Evolutionary conservation across 371 early-diverging fungal species (phyloP).

Genomic region (Circinella minor): DNA sequence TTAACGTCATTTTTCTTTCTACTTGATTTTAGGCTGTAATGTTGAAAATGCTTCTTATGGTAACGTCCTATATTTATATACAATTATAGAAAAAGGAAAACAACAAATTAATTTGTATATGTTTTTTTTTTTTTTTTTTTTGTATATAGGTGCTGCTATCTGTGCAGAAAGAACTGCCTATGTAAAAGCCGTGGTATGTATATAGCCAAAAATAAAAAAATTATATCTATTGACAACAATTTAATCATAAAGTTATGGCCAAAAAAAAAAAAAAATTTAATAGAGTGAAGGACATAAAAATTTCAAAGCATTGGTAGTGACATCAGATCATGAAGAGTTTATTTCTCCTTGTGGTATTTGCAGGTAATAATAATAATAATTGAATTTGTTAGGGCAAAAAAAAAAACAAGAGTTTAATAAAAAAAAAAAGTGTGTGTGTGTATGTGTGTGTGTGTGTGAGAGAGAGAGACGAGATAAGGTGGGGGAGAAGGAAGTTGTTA

Average conservation of each 20-base stretch:
- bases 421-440: background rate
- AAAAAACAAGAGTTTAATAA: background rate
- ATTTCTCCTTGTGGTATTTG: constrained; percentile 84
- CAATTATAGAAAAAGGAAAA: too few relatives aligned
- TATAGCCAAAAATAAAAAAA: too few relatives aligned
- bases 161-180: constrained; percentile 89
- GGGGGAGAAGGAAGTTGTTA: background rate
- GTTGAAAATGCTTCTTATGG: constrained; percentile 85
- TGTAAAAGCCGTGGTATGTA: constrained; percentile 78
- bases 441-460: background rate
- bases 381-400: background rate
- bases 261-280: background rate
- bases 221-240: too few relatives aligned
- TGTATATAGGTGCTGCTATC: constrained; percentile 61
- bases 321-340: constrained; percentile 59
- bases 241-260: too few relatives aligned
- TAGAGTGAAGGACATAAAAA: constrained; percentile 72
- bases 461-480: background rate
- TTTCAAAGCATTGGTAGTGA: constrained; percentile 70
- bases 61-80: constrained; percentile 19
- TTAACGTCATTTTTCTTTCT: too few relatives aligned
- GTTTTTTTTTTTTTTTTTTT: background rate
- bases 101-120: too few relatives aligned
- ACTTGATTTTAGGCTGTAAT: constrained; percentile 67
- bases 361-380: constrained; percentile 45